Evolutionary conservation across 495 filamentous ascomycete species (phyloP).

Genomic region (Parathielavia hyrcaniae): DNA sequence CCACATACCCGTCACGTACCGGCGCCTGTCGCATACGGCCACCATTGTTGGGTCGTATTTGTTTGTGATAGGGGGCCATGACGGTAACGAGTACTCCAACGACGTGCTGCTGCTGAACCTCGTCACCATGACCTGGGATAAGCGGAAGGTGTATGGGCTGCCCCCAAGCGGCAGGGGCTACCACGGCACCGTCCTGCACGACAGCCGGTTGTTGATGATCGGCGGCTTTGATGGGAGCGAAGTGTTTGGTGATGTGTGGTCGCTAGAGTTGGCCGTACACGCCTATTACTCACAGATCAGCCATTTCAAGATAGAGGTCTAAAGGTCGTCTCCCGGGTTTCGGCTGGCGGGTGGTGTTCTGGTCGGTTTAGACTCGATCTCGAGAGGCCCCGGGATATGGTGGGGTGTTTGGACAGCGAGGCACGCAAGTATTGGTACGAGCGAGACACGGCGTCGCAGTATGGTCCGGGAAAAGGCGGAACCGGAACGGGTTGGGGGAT

Average conservation of each 20-base stretch:
- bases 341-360: no score
- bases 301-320: conserved; percentile 61
- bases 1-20: conserved; percentile 48
- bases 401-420: neutral
- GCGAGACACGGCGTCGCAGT: conserved; percentile 6
- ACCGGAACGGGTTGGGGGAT: conserved; percentile 1
- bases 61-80: conserved; percentile 60
- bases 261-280: conserved; percentile 58
- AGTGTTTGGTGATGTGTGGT: conserved; percentile 58
- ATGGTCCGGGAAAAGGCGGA: neutral
- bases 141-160: conserved; percentile 54
- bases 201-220: conserved; percentile 53
- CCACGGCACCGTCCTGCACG: conserved; percentile 57
- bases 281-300: conserved; percentile 64
- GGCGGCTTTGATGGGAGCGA: conserved; percentile 59
- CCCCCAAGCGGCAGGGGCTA: conserved; percentile 57
- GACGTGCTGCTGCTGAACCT: conserved; percentile 60
- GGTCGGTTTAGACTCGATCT: neutral
- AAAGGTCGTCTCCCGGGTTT: conserved; percentile 6
- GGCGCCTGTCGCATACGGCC: conserved; percentile 56
- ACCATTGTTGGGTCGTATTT: conserved; percentile 61
- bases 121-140: conserved; percentile 64
- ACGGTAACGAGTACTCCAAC: conserved; percentile 60
- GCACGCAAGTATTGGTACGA: neutral
- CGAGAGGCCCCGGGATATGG: neutral